Base-by-base conservation (phyloP, 2,329 filamentous ascomycete species). In the Grosmannia clavigera region DNA sequence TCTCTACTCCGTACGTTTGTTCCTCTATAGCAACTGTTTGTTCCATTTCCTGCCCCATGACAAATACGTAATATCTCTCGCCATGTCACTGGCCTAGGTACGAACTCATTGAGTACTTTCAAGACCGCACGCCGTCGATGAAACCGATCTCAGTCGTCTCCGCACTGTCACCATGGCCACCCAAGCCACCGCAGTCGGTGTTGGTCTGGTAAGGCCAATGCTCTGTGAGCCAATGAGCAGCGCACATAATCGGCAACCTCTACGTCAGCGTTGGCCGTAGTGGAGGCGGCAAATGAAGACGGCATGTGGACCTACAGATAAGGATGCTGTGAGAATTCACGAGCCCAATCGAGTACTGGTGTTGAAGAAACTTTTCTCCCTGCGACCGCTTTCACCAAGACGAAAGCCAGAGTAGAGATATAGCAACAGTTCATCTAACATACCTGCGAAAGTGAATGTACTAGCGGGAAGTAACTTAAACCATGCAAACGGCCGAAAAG, bases 211-310 rank as follows among this genome's bases (percentile, higher is more conserved):
- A 59, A 72, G 50, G 69, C 74, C 38, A 63, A 68, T 35, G 68
- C 70, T 4, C 63, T 76, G 33, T 69, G 67, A 48, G 68, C 70
- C 60, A 78, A 78, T 70, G 77, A 79, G 64, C 71, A 70, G 66
- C 70, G 68, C 35, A 64, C 64, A 60, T 68, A 69, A 46, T 22
- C 55, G 46, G 5, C 31, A 73, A 74, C 62, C 71, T 75, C 57
- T 77, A 80, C 67, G 78, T 81, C 60, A 76, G 72, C 60, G 78
- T 81, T 60, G 78, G 81, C 59, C 74, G 78, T 29, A 81, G 78
- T 65, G 78, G 78, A 3, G 76, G 75, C 1, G 75, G 75, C 0
- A 68, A 77, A 50, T 78, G 62, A 66, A 52, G 19, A 48, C 38
- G 38, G 19, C n/a, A 29, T 40, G 38, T 14, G 38, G 38, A 40